Evolutionary conservation across 2,329 filamentous ascomycete species (phyloP).

Genomic region (Aspergillus hortae): DNA sequence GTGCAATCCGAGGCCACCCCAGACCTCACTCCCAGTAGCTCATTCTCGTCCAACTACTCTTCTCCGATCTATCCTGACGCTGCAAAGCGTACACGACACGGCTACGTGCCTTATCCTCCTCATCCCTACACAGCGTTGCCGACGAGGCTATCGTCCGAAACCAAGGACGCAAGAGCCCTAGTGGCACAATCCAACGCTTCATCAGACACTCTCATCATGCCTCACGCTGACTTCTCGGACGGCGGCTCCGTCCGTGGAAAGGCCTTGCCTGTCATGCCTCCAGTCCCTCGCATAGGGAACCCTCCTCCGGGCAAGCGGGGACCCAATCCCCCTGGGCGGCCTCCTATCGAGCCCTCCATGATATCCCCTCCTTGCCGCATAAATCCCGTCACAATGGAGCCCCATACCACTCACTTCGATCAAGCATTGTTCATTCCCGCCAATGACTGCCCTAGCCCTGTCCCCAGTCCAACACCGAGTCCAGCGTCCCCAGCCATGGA

Average conservation of each 20-base stretch:
- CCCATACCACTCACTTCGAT: conserved; percentile 37
- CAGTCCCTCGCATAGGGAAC: conserved; percentile 20
- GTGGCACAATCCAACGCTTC: conserved; percentile 21
- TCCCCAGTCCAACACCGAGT: conserved; percentile 26
- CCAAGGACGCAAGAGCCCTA: conserved; percentile 17
- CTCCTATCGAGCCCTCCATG: conserved; percentile 36
- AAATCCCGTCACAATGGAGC: conserved; percentile 38
- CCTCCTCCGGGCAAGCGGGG: conserved; percentile 20
- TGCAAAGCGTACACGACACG: conserved; percentile 21
- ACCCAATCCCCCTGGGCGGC: conserved; percentile 20
- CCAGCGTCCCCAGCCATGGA: conserved; percentile 29
- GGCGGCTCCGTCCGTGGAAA: conserved; percentile 28
- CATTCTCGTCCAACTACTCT: conserved; percentile 37
- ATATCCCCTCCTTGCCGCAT: conserved; percentile 37
- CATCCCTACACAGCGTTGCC: conserved; percentile 14
- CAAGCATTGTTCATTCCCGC: conserved; percentile 39
- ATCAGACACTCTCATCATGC: conserved; percentile 30
- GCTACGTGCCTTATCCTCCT: conserved; percentile 19
- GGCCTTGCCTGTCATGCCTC: conserved; percentile 29
- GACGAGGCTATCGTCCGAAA: conserved; percentile 21
- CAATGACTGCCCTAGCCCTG: conserved; percentile 34
- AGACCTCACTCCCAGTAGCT: conserved; percentile 37
- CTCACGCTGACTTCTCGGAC: conserved; percentile 20
- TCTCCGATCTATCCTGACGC: conserved; percentile 26
- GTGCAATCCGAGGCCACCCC: conserved; percentile 31